phyloP scores from a whole-genome alignment of 768 basidiomycete genomes.

The Clathrus columnatus region DNA sequence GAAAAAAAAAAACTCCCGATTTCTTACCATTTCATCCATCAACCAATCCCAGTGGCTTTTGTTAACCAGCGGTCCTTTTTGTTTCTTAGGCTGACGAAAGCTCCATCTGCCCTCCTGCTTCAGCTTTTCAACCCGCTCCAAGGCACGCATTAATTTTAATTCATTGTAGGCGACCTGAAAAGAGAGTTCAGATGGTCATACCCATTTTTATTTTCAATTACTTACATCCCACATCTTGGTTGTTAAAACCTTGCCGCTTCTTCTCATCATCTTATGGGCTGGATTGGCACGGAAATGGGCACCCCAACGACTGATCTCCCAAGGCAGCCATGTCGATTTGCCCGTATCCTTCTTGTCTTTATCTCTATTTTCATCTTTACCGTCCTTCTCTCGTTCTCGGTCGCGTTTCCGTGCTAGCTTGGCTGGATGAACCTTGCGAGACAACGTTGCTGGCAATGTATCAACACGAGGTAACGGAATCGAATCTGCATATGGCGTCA shows the following conservation, averaged over 20 bases:
- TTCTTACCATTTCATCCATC: constrained; percentile 87
- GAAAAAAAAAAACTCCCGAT: neutral
- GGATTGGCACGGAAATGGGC: constrained; percentile 73
- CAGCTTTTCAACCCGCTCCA: constrained; percentile 78
- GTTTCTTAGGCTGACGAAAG: constrained; percentile 92
- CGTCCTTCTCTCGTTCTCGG: constrained; percentile 36
- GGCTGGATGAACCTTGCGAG: constrained; percentile 38
- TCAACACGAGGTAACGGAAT: constrained; percentile 43
- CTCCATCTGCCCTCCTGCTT: constrained; percentile 81
- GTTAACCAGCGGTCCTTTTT: constrained; percentile 60
- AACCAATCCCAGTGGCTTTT: constrained; percentile 96
- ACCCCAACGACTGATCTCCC: constrained; percentile 34
- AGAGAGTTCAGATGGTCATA: neutral
- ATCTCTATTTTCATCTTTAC: constrained; percentile 20
- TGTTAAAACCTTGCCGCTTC: constrained; percentile 68
- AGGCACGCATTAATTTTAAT: constrained; percentile 63
- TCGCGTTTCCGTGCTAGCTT: constrained; percentile 45
- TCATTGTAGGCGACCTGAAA: constrained; percentile 71
- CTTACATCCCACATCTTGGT: constrained; percentile 79
- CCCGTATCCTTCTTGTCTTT: constrained; percentile 2
- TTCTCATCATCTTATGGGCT: constrained; percentile 56
- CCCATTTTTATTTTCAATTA: constrained; percentile 8
- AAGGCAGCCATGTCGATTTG: constrained; percentile 32
- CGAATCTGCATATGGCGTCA: constrained; percentile 4
- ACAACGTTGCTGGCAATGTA: constrained; percentile 45